Base-by-base conservation (phyloP, 352 stramenopile species). In the Phytophthora hybrid region DNA sequence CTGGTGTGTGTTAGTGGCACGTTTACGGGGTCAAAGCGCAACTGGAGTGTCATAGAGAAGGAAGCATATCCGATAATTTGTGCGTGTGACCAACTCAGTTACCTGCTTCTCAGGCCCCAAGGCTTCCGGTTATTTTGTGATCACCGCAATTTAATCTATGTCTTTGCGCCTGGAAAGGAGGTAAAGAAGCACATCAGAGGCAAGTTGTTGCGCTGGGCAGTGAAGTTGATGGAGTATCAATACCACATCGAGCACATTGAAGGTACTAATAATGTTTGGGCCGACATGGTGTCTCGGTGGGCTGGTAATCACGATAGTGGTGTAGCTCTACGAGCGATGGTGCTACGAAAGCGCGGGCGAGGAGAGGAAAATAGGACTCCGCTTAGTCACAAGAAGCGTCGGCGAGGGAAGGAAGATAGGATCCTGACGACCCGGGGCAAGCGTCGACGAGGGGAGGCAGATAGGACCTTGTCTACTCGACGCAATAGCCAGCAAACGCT, bases 231-330 rank as follows among this genome's bases (percentile, higher is more conserved):
- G 19, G 47, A 71, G n/a, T 59, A 58, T 59, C 21, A 54, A 4
- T 66, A 72, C 49, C 26, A 34, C 6, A 46, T 72, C 7, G 34
- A 66, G 4, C 56, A 72, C 23, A 66, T 72, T 14, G 26, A 19
- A 9, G 59, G 59, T 1, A 26, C 21, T 29, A 3, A 16, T 1
- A 72, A 72, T 29, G 65, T 72, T 1, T 72, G 65, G 34, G 57
- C 65, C 1, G 56, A 67, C 37, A 67, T 61, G 65, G 9, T 67
- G 6, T 61, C 46, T 23, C 49, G 32, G 11, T 72, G 65, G 65
- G 65, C 63, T 21, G 39, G 59, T 4, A 37, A 66, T 8, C 11
- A 59, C 13, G 23, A 26, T 3, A 26, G 23, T 26, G 23, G 23
- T 26, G 23, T 26, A 26, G 23, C 23, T 26, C 23, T 26, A 26